Base-by-base conservation (phyloP, 345 rosid genomes). In the Viola odorata region DNA sequence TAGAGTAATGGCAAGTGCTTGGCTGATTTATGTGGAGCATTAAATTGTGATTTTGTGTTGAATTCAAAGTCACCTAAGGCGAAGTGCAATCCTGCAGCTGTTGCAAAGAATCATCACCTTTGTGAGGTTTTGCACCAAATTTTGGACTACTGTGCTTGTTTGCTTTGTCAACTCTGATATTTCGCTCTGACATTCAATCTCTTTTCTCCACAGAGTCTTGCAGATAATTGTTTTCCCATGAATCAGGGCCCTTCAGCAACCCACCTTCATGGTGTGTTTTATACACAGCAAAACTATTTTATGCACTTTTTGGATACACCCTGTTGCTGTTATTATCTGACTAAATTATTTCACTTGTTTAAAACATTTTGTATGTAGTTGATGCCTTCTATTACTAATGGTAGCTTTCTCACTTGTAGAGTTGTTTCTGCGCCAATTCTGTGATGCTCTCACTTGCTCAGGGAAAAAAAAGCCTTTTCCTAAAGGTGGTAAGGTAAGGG, bases 11-110 rank as follows among this genome's bases (percentile, higher is more conserved):
- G 83, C 57, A 90, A 84, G 80, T 94, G 99, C 84, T 77, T 94
- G 65, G 96, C 99, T 55, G 92, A 94, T 75, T 53, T 90, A 52
- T 94, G 99, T 72, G 99, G 99, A 37, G 96, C 97, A 54, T 64
- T 94, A 85, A 95, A 90, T 76, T 94, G 99, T 75, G 99, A 94
- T 79, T 81, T 61, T 48, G 73, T 81, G 50, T 69, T 84, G 69
- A 79, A 69, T 61, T 75, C 95, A 44, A 88, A 84, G 79, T 74
- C 81, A 58, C 63, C 63, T 0, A 89, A 81, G 75, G 67, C 69
- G 55, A 94, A 88, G 71, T 94, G 99, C 80, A 90, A 90, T 67
- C 95, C 92, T 68, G 92, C 92, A 14, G 91, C 99, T 70, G 88
- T 74, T 61, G 82, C 84, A 7, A 82, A 79, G 79, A 87, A 90